Percentiles rank a stretch among this genome's conserved stretches.
Conservation (phyloP, 768 basidiomycete species). For the Amanita phalloides region DNA sequence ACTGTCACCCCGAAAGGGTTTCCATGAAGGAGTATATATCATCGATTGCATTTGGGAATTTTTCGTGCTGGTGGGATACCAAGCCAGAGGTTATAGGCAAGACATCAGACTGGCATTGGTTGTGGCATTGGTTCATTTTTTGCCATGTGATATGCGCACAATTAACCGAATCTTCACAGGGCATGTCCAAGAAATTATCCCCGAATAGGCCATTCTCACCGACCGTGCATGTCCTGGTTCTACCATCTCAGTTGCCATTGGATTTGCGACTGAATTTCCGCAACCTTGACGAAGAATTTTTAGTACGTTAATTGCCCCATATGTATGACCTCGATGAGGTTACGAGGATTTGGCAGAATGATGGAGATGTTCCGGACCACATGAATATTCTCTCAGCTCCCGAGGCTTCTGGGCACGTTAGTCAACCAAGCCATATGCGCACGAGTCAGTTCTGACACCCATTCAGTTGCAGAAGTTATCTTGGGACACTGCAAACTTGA, state of each 20-base stretch:
- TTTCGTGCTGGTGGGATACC: conserved; percentile 60
- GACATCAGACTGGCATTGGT: conserved; percentile 55
- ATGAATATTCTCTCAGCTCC: conserved; percentile 60
- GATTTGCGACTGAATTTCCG: conserved; percentile 63
- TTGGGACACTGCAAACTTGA: conserved; percentile 39
- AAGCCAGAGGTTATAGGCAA: conserved; percentile 47
- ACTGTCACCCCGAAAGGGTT: conserved; percentile 25
- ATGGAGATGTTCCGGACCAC: conserved; percentile 53
- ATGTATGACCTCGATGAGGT: too few relatives aligned
- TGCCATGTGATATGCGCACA: background rate
- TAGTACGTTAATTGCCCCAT: conserved; percentile 34
- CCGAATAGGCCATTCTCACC: conserved; percentile 55
- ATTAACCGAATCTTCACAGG: conserved; percentile 22
- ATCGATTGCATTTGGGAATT: conserved; percentile 75
- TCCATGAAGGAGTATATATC: conserved; percentile 45
- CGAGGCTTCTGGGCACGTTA: conserved; percentile 53
- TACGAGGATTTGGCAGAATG: conserved; percentile 25
- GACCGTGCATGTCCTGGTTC: conserved; percentile 58
- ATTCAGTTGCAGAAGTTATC: conserved; percentile 38
- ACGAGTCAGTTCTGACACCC: conserved; percentile 10
- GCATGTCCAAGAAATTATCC: conserved; percentile 41
- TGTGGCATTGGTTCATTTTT: conserved; percentile 37
- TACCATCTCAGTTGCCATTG: conserved; percentile 66
- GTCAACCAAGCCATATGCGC: conserved; percentile 13
- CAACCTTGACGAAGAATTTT: conserved; percentile 48